Evolutionary conservation across 768 basidiomycete genomes (phyloP), one percentile per base, ranked within the genome.

Genomic region (Mycena olivaceomarginata): DNA sequence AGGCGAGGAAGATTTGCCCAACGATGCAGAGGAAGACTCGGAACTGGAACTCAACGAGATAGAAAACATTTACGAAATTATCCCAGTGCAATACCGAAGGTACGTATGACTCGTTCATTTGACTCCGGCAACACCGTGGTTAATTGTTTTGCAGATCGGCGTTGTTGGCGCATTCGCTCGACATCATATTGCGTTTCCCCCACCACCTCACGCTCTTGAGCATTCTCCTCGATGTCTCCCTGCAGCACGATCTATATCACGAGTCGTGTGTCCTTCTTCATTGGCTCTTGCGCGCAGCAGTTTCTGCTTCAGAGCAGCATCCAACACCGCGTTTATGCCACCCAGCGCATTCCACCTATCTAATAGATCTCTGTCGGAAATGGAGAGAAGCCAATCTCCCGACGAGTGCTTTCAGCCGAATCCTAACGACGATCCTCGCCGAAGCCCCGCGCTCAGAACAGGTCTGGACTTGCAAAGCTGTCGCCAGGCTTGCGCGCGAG

Each of bases 21-120:
- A 80, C 20, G 77, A 67, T 25, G 67, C 41, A 48, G 75, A 77
- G 25, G 80, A 85, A 7, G 83, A 84, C 53, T 80, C 82, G 13
- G 84, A 81, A 20, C 81, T 31, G 31, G 31, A 85, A 43, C 76
- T 76, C 0, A 80, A 83, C 62, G 78, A 86, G 48, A 81, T 85
- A 39, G 83, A 90, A 72, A 82, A 85, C 16, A 77, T 93, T 8
- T 93, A 93, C 72, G 91, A 92, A 40, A 80, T 85, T 2, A 86
- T 93, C 64, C 92, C 92, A 39, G 72, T 83, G n/a, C 86, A 89
- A 41, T 89, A 89, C 82, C 88, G 92, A 74, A 87, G 88, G 93
- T 93, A n/a, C n/a, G n/a, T n/a, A 80, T 31, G 57, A 31, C 53
- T 64, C 56, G 22, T 59, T 45, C 63, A 70, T 74, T 67, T 31